These are phyloP conservation scores for Saccharomycopsis crataegensis DNA, from an alignment of 1,139 yeast species.

Conservation along the genomic window DNA sequence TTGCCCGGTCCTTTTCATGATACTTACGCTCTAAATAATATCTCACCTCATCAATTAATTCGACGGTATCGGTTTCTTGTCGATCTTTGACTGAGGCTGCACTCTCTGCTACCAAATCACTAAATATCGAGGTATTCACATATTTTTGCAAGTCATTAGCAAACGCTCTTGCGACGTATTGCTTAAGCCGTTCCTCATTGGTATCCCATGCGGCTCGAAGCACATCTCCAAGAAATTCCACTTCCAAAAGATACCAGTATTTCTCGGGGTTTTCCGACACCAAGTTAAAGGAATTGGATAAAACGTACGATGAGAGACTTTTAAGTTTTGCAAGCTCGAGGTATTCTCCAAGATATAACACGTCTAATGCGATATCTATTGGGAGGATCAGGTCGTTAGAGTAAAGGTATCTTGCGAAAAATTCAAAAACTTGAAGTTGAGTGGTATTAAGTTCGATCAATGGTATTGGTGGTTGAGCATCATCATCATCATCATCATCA, in stretches of 20 bases:
- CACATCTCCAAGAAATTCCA: constrained; percentile 28
- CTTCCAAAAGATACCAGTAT: constrained; percentile 11
- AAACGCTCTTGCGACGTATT: constrained; percentile 49
- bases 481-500: neutral
- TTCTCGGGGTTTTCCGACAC: constrained; percentile 21
- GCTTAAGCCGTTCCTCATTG: constrained; percentile 57
- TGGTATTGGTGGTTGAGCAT: neutral
- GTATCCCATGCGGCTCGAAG: constrained; percentile 64
- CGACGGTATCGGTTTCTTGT: constrained; percentile 74
- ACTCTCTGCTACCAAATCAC: constrained; percentile 35
- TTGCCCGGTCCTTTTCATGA: neutral
- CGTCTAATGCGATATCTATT: constrained; percentile 42
- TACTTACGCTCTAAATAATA: constrained; percentile 43
- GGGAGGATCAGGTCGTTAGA: constrained; percentile 54
- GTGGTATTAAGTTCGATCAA: constrained; percentile 22
- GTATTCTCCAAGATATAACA: constrained; percentile 54
- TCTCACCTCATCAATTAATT: constrained; percentile 68
- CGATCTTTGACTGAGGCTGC: constrained; percentile 53
- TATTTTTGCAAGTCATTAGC: constrained; percentile 43
- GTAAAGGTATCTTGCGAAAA: constrained; percentile 50
- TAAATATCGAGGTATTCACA: constrained; percentile 31
- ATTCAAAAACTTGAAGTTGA: constrained; percentile 40
- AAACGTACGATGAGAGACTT: constrained; percentile 53
- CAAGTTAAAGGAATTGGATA: constrained; percentile 35
- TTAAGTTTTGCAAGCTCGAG: constrained; percentile 56